Evolutionary conservation across 306 rosid species (phyloP).

Genomic region (Pterocarpus macrocarpus): DNA sequence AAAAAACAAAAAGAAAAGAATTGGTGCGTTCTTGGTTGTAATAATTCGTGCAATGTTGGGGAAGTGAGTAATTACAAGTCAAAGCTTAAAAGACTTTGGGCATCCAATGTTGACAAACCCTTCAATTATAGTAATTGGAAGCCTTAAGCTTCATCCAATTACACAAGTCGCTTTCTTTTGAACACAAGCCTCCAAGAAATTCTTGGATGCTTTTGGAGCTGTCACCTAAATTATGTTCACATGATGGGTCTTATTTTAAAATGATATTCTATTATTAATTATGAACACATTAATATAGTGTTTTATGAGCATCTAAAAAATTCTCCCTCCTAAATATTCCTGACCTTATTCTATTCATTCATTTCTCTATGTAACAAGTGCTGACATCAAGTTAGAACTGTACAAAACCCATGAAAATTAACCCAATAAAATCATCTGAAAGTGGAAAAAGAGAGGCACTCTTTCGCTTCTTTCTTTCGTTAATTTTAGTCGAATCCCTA

Average conservation of each 20-base stretch:
- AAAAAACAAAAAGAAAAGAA: not conserved
- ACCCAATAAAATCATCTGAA: not conserved
- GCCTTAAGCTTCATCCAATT: no score
- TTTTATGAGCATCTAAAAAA: no score
- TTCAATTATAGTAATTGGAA: not conserved
- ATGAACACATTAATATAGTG: no score
- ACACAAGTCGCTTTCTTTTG: no score
- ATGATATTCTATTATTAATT: no score
- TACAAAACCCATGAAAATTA: not conserved
- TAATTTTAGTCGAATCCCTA: not conserved
- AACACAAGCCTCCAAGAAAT: no score
- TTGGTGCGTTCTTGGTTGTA: not conserved
- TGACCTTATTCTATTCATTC: not conserved
- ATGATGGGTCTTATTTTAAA: no score
- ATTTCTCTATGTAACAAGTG: no score
- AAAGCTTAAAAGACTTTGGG: slow-evolving; percentile 25
- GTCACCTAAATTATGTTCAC: no score
- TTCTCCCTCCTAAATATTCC: no score
- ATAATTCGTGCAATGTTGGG: not conserved
- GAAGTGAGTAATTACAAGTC: slow-evolving; percentile 18
- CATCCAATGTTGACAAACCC: slow-evolving; percentile 43
- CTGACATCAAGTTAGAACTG: not conserved
- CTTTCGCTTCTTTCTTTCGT: not conserved
- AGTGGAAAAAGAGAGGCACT: not conserved
- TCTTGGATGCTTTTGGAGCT: no score